Base-by-base conservation (phyloP, 148 eudicot species). In the Limonium bicolor region DNA sequence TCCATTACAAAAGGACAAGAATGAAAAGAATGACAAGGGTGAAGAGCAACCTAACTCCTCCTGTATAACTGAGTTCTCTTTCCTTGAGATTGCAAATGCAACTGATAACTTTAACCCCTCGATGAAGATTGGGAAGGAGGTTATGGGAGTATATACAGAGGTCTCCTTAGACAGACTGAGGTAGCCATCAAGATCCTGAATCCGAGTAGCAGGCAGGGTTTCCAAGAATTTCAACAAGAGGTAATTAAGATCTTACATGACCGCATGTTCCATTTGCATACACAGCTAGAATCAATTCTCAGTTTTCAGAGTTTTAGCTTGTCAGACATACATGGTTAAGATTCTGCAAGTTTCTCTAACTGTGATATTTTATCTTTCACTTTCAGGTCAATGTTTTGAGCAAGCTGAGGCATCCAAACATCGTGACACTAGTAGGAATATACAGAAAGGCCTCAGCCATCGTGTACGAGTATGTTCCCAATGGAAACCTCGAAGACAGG, bases 401-500 rank as follows among this genome's bases (percentile, higher is more conserved):
- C 56, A 82, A 67, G 61, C 31, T 77, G 27, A 65, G 90, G 46
- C 96, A 87, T 66, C 96, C 82, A 33, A 82, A 87, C 66, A 36
- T 87, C 38, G 67, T 87, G 41, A 74, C 80, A 38, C 80, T 87
- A 14, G 61, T 87, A 7, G 96, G 96, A 41, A 65, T 94, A 51
- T 87, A 94, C 53, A 74, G 78, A 0, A 82, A 79, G 46, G 65
- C 70, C 3, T 69, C 70, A 61, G 53, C 82, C 21, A 75, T 87
- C 9, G 41, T 87, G 20, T 87, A 87, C 10, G 96, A 82, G 62
- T 87, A 73, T 58, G 76, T 76, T 48, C 67, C 80, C 0, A 71
- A 78, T 11, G 96, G 96, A 64, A 79, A 82, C 74, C 86, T 87
- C 7, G 96, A 82, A 50, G 96, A 87, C 48, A 71, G 94, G 16